A percentile compares a stretch with the other conserved stretches of the same genome.
Evolutionary conservation across 2,329 filamentous ascomycete species (phyloP).

Genomic region (Sporothrix protearum): DNA sequence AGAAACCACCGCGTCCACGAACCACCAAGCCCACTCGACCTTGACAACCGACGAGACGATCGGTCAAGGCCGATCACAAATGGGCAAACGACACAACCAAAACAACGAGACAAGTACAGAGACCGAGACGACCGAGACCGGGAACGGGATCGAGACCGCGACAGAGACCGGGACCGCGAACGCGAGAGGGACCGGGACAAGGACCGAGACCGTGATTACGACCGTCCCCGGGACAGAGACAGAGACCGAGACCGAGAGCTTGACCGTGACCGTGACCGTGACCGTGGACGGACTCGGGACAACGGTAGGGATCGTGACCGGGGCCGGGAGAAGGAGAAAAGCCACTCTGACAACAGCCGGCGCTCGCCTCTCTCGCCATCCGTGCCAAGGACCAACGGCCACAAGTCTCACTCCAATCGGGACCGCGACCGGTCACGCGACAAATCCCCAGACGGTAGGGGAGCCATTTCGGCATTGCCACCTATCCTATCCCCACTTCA

Average conservation of each 20-base stretch:
- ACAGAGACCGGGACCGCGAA: conserved; percentile 2
- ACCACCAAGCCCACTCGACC: conserved; percentile 26
- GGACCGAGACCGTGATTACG: not conserved
- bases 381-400: conserved; percentile 10
- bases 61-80: conserved; percentile 17
- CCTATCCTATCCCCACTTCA: conserved; percentile 53
- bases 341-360: conserved; percentile 2
- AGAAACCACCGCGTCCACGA: conserved; percentile 23
- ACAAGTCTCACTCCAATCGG: conserved; percentile 9
- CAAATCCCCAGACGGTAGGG: conserved; percentile 38
- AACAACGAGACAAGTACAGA: conserved; percentile 20
- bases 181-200: not conserved
- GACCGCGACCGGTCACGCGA: conserved; percentile 21
- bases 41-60: conserved; percentile 24
- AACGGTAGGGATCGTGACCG: conserved; percentile 8
- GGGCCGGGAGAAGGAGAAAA: conserved; percentile 12
- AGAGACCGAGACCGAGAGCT: conserved; percentile 7
- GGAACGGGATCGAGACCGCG: not conserved
- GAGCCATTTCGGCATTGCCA: conserved; percentile 44
- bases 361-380: conserved; percentile 17
- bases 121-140: conserved; percentile 4
- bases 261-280: conserved; percentile 11
- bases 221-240: conserved; percentile 9
- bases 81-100: conserved; percentile 6
- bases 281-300: conserved; percentile 10